Base-by-base conservation (phyloP, 192 early-diverging fungal genomes). In the Coemansia sp. region DNA sequence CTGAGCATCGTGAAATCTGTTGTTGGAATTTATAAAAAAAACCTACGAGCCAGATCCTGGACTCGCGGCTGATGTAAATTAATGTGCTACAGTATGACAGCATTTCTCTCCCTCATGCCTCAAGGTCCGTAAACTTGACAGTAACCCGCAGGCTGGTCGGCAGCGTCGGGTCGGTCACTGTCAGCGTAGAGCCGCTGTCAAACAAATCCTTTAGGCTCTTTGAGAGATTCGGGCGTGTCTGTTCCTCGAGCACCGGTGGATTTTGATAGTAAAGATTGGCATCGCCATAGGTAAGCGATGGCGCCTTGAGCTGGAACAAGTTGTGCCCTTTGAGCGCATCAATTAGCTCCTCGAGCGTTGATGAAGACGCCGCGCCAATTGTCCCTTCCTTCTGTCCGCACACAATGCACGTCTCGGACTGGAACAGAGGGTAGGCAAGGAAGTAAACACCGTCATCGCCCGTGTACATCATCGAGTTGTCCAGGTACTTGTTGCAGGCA, bases 391-490 rank as follows among this genome's bases (percentile, higher is more conserved):
- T 83, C 11, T 79, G 82, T 10, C 94, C 92, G 70, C 97, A 98
- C 12, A 98, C 95, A 32, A 94, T 88, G 67, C 97, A 98, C 22
- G 94, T 87, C 0, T 88, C 83, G 54, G 91, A 89, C 60, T 86
- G 87, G 60, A 90, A 84, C 55, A 90, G 86, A 38, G 88, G 79
- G 71, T 96, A 97, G 0, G 92, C 91, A 63, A 91, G 88, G 6
- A 93, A 93, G 69, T 97, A 95, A 29, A 97, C 78, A 22, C 93
- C 91, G 32, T 86, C 86, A 64, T 95, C 91, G 42, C 97, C 97
- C 3, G 87, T 88, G 73, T 95, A 98, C 87, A 96, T 91, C 91
- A 98, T 90, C 69, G 95, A 98, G 71, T 98, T 97, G 79, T 95
- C 83, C 58, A 98, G 81, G 46, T 81, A 84, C 33, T 84, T 82